Conservation (phyloP, 2,329 filamentous ascomycete species). For the Onygenales sp. region DNA sequence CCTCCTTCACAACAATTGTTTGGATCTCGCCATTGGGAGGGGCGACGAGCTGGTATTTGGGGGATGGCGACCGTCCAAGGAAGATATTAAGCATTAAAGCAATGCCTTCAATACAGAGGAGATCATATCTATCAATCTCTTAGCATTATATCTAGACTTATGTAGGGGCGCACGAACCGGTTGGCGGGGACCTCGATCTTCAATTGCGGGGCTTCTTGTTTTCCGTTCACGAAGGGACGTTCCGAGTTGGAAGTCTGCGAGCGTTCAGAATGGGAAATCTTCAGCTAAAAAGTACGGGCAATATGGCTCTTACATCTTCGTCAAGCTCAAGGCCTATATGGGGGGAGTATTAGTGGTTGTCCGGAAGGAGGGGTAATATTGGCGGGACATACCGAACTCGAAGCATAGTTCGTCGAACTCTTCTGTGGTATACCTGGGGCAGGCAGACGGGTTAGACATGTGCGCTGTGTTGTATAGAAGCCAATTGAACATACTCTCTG, state of each 20-base stretch:
- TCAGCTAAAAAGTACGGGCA: slow-evolving; percentile 15
- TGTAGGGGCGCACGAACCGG: slow-evolving; percentile 47
- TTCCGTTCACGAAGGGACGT: slow-evolving; percentile 63
- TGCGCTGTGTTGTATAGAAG: slow-evolving; percentile 11
- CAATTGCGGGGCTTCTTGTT: slow-evolving; percentile 80
- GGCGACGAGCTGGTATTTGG: slow-evolving; percentile 67
- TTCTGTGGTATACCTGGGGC: slow-evolving; percentile 68
- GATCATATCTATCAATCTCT: slow-evolving; percentile 53
- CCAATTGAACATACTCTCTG: slow-evolving; percentile 57
- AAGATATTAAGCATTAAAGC: slow-evolving; percentile 94
- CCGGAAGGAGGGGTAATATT: slow-evolving; percentile 4
- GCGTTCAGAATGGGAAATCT: slow-evolving; percentile 17
- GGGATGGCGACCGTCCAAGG: slow-evolving; percentile 62
- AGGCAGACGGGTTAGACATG: slow-evolving; percentile 1
- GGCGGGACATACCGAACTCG: slow-evolving; percentile 62
- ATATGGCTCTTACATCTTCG: slow-evolving; percentile 56
- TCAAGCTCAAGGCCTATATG: slow-evolving; percentile 73
- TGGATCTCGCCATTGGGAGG: slow-evolving; percentile 66
- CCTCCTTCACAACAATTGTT: slow-evolving; percentile 68
- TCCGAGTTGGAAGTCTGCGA: slow-evolving; percentile 59
- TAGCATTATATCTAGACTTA: slow-evolving; percentile 10
- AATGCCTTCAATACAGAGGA: slow-evolving; percentile 97
- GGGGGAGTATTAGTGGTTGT: slow-evolving; percentile 12
- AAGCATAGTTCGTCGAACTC: slow-evolving; percentile 98
- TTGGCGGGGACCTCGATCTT: slow-evolving; percentile 99